These are phyloP conservation scores for Rhinocladiella mackenziei DNA, from an alignment of 2,329 filamentous ascomycete genomes.

Conservation along the genomic window DNA sequence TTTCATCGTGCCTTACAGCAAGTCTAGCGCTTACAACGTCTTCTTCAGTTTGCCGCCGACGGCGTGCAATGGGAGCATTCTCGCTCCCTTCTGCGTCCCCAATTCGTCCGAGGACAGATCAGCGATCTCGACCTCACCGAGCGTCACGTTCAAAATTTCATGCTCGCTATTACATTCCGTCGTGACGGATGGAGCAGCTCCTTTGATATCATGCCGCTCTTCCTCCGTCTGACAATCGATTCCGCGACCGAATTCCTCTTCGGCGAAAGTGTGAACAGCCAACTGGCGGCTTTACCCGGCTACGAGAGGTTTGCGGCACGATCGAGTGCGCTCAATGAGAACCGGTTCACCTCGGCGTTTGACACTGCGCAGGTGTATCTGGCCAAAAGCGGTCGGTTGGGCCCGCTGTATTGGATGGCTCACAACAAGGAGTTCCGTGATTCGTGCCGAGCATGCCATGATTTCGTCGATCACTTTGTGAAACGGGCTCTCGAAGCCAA, in stretches of 20 bases:
- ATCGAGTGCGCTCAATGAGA: conserved; percentile 59
- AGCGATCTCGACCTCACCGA: not conserved
- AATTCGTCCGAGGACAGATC: not conserved
- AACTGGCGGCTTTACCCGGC: conserved; percentile 51
- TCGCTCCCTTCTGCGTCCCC: not conserved
- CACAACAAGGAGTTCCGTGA: conserved; percentile 39
- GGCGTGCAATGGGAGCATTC: not conserved
- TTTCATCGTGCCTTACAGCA: too few species aligned
- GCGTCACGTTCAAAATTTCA: not conserved
- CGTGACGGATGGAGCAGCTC: conserved; percentile 43
- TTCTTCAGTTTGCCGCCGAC: too few species aligned
- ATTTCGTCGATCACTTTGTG: conserved; percentile 7
- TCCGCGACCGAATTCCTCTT: conserved; percentile 82
- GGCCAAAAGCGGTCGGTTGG: conserved; percentile 32
- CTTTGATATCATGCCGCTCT: conserved; percentile 50
- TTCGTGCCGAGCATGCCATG: conserved; percentile 28
- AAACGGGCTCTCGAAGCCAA: not conserved
- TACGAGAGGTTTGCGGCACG: conserved; percentile 69
- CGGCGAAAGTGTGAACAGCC: conserved; percentile 66
- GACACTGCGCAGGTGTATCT: conserved; percentile 31
- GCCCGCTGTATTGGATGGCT: conserved; percentile 36
- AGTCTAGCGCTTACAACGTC: too few species aligned
- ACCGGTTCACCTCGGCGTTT: conserved; percentile 36
- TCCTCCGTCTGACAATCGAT: conserved; percentile 65
- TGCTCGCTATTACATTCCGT: not conserved